phyloP scores from a whole-genome alignment of 345 rosid genomes.

The Iberis pinnata region DNA sequence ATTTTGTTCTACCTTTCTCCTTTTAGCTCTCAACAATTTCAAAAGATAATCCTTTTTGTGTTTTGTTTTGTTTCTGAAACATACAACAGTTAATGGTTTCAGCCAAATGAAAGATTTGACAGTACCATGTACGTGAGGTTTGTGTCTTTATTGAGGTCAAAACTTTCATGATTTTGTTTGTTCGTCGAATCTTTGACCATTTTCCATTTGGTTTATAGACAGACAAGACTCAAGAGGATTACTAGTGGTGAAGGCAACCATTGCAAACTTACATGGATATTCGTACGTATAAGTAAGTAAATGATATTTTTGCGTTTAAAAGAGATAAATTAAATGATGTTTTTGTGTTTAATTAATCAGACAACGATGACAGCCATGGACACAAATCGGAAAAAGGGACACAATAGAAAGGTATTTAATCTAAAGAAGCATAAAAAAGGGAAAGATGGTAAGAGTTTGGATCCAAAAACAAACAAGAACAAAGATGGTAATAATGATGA shows the following conservation, averaged over 20 bases:
- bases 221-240: conserved; percentile 8
- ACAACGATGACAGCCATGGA: conserved; percentile 31
- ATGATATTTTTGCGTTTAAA: too few species aligned
- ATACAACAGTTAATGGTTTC: conserved; percentile 4
- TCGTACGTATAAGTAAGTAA: conserved; percentile 19
- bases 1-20: conserved; percentile 11
- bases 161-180: conserved; percentile 12
- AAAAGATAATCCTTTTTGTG: conserved; percentile 2
- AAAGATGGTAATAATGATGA: conserved; percentile 7
- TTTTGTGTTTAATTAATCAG: too few species aligned
- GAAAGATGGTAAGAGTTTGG: conserved; percentile 15
- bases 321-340: too few species aligned
- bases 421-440: conserved; percentile 24
- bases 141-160: conserved; percentile 3
- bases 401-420: conserved; percentile 21
- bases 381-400: conserved; percentile 22
- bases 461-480: conserved; percentile 14
- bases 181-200: background rate
- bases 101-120: background rate
- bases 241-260: background rate
- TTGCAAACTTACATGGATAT: conserved; percentile 19
- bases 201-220: conserved; percentile 6
- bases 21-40: conserved; percentile 1
- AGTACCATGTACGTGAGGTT: conserved; percentile 10
- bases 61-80: conserved; percentile 2